A percentile compares a stretch with the other conserved stretches of the same genome.
Conservation (phyloP, 2,329 filamentous ascomycete species). For the Geosmithia putterillii region DNA sequence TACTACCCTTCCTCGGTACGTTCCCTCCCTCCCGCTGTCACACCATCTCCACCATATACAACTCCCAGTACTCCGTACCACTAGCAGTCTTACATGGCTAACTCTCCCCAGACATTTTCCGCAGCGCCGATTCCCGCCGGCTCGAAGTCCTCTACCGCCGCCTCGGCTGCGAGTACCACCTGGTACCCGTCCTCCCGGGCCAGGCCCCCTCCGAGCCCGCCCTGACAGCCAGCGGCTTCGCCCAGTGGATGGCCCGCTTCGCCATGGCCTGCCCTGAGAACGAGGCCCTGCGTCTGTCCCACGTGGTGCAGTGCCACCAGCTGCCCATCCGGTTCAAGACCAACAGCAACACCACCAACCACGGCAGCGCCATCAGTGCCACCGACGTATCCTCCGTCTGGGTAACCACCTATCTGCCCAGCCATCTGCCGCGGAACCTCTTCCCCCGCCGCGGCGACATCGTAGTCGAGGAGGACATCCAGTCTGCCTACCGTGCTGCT, state of each 20-base stretch:
- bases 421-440: too few species aligned
- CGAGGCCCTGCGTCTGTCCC: conserved; percentile 59
- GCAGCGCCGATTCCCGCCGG: too few species aligned
- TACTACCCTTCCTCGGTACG: background rate
- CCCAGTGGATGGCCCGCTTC: conserved; percentile 58
- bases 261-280: conserved; percentile 66
- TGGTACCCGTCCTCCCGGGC: conserved; percentile 40
- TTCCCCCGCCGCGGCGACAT: too few species aligned
- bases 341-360: background rate
- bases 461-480: too few species aligned
- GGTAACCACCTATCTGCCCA: too few species aligned
- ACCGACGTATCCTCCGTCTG: too few species aligned
- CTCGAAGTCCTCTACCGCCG: conserved; percentile 36
- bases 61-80: background rate
- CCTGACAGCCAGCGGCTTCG: conserved; percentile 56
- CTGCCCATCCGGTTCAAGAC: conserved; percentile 49
- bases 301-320: conserved; percentile 52
- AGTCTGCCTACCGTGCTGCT: too few species aligned
- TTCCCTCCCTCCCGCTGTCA: too few species aligned
- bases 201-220: conserved; percentile 48
- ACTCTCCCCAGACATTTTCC: background rate
- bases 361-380: background rate
- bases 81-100: background rate
- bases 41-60: background rate
- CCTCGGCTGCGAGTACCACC: conserved; percentile 48